Base-by-base conservation (phyloP, 495 filamentous ascomycete genomes). In the Hamigera avellanea region DNA sequence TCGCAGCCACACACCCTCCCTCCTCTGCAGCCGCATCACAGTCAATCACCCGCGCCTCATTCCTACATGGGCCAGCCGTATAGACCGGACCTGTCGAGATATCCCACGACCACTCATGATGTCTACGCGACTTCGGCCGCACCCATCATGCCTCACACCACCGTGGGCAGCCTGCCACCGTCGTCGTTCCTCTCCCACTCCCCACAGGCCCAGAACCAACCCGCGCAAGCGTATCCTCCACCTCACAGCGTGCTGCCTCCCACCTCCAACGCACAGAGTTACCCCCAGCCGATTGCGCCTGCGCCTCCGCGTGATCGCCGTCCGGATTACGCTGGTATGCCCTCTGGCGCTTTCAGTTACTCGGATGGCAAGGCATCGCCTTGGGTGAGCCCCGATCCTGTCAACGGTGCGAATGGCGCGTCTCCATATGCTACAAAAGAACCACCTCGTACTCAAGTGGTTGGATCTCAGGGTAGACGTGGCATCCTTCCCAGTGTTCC, bases 401-500 rank as follows among this genome's bases (percentile, higher is more conserved):
- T 63, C 38, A 55, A 61, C 13, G 57, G 51, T 35, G 54, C 53
- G 14, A 67, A 67, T 30, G 64, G 64, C 36, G 44, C 43, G 18
- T 53, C 59, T 14, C 54, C 58, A 1, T 62, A 66, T 36, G 61
- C 46, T 31, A 44, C 54, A 13, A 63, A 64, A 47, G 72, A 78
- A 38, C 57, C 64, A 19, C 75, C 77, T 44, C 84, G 85, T 2
- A 86, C 81, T 2, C 87, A 93, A 58, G 87, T 95, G 19, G 87
- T 95, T 25, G 87, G 87, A 8, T 89, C 86, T 30, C 87, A 95
- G 63, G 87, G 87, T 21, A 76, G 87, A 16, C 72, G 87, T 40
- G 87, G 87, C 6, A 87, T 93, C 27, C 61, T 94, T 35, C 86
- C 88, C n/a, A 93, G 84, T 49, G 81, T 86, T 43, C 83, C 85